Conservation (phyloP, 495 filamentous ascomycete species). For the Chlorociboria aeruginascens region DNA sequence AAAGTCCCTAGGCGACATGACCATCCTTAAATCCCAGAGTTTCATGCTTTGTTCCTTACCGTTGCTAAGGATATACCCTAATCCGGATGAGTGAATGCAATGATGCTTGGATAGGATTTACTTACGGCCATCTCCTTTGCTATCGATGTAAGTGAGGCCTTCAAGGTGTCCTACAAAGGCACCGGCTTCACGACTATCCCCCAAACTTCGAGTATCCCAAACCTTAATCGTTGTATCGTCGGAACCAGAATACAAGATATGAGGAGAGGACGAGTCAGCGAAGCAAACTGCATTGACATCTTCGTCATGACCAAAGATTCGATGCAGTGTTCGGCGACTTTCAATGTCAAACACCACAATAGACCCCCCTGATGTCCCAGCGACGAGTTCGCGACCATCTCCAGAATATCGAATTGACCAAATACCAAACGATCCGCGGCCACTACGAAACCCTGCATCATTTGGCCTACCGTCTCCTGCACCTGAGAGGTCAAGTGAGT, state of each 20-base stretch:
- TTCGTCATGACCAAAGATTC: slow-evolving; percentile 64
- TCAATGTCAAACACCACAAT: slow-evolving; percentile 95
- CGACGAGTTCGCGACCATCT: slow-evolving; percentile 83
- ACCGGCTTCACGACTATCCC: slow-evolving; percentile 74
- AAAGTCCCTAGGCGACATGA: slow-evolving; percentile 58
- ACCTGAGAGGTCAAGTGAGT: slow-evolving; percentile 59
- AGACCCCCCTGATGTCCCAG: slow-evolving; percentile 65
- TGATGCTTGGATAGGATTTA: background rate
- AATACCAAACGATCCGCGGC: slow-evolving; percentile 40
- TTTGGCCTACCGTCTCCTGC: slow-evolving; percentile 28
- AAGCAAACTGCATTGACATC: slow-evolving; percentile 98
- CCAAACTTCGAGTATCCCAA: slow-evolving; percentile 90
- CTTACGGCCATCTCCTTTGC: slow-evolving; percentile 79
- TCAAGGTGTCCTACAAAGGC: slow-evolving; percentile 92
- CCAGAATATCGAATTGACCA: slow-evolving; percentile 91
- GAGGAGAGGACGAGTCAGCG: slow-evolving; percentile 76
- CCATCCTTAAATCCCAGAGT: slow-evolving; percentile 84
- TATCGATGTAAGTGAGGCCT: slow-evolving; percentile 90
- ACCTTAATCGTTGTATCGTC: slow-evolving; percentile 92
- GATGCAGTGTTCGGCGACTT: slow-evolving; percentile 56
- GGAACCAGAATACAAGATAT: slow-evolving; percentile 93
- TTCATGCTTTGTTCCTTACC: slow-evolving; percentile 97
- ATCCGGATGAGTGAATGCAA: background rate
- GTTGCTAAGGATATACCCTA: slow-evolving; percentile 75
- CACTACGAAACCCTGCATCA: slow-evolving; percentile 22